Evolutionary conservation across 2,329 filamentous ascomycete genomes (phyloP), one percentile per base, ranked within the genome.

Genomic region (Xylaria sp.): DNA sequence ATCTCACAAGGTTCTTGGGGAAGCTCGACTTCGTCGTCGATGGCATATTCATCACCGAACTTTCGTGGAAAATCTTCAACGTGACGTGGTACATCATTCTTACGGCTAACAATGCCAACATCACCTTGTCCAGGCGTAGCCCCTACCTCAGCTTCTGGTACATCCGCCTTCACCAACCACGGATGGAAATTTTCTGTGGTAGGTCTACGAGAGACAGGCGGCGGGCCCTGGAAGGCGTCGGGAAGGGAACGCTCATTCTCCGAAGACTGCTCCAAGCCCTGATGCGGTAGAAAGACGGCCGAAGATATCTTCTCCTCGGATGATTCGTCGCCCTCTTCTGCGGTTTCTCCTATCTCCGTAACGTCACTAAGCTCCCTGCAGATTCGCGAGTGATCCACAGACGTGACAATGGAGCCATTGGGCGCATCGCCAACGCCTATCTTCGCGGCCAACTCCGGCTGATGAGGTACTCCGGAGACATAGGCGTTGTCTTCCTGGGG

Each of bases 271-370:
- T 79, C 77, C 39, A 78, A 71, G 41, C 79, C 80, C 64, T 90
- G 86, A 74, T 93, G 90, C 39, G 90, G 90, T 44, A 92, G 79
- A 69, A 94, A 94, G 39, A 92, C 80, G 20, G 90, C 90, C 26
- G 89, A 93, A n/a, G 89, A 91, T 58, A 94, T 92, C 71, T 93
- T 90, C 70, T 94, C 90, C 69, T 90, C 86, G 53, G 90, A 88
- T 13, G 89, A 92, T 52, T 84, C 81, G 39, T 85, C 81, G 17
- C 74, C 77, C 42, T 83, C 79, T 57, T 79, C 76, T 44, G 70
- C 69, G 43, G 68, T 70, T 46, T 75, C 73, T 44, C 72, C 68
- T 57, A 60, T 63, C 37, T 74, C 75, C 45, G 70, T 71, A 53
- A 69, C 74, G 57, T 71, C 73, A 62, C 68, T 71, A 51, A 76